Conservation (phyloP, 2,329 filamentous ascomycete species). For the Pseudocercospora macadamiae region DNA sequence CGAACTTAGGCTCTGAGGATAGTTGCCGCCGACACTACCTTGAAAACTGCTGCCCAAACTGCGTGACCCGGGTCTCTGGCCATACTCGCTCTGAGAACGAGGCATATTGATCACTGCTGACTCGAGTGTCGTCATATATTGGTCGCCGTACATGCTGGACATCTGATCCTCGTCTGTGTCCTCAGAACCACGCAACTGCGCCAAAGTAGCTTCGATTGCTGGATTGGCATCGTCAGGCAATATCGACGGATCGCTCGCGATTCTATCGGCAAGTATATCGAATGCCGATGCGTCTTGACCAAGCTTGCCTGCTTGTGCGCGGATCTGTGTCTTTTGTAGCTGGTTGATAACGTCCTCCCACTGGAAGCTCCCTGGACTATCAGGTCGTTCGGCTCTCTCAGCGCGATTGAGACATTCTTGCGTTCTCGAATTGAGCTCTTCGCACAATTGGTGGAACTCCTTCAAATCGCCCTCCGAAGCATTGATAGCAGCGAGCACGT, state of each 20-base stretch:
- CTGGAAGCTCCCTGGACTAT: conserved; percentile 50
- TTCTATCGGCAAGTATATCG: conserved; percentile 31
- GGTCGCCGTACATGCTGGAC: conserved; percentile 20
- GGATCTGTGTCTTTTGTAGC: conserved; percentile 32
- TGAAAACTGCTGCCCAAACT: conserved; percentile 30
- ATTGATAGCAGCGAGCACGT: conserved; percentile 39
- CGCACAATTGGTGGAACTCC: conserved; percentile 54
- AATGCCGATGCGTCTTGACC: conserved; percentile 21
- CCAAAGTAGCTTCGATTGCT: conserved; percentile 32
- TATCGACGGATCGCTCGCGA: conserved; percentile 35
- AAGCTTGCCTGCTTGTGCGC: conserved; percentile 32
- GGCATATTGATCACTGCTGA: conserved; percentile 15
- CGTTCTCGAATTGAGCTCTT: conserved; percentile 51
- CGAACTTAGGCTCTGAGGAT: conserved; percentile 23
- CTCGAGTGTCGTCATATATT: conserved; percentile 15
- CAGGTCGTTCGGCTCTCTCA: conserved; percentile 56
- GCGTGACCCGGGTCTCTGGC: conserved; percentile 29
- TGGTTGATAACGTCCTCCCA: conserved; percentile 59
- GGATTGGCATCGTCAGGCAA: conserved; percentile 31
- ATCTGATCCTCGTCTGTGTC: conserved; percentile 30
- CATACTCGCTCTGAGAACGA: conserved; percentile 20
- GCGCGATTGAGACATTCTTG: conserved; percentile 55
- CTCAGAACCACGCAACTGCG: conserved; percentile 24
- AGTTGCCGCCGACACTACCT: conserved; percentile 23
- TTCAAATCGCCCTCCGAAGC: conserved; percentile 49